phyloP scores from a whole-genome alignment of 2,329 filamentous ascomycete genomes.

The Colletotrichum sp. region DNA sequence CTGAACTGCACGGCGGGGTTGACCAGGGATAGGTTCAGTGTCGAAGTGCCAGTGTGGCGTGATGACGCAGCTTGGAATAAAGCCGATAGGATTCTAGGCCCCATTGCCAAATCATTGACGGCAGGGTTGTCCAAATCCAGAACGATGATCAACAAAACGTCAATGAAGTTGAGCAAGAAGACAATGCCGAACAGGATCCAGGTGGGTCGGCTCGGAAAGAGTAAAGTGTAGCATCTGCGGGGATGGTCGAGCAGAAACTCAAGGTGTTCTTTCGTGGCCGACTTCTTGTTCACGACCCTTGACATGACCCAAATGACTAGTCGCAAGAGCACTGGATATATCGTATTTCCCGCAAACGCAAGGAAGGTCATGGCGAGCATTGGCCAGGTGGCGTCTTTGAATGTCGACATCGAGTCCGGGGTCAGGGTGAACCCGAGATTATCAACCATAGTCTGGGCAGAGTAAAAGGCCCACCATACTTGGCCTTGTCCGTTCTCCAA shows the following conservation, averaged over 20 bases:
- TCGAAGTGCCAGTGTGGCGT: constrained; percentile 53
- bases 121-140: constrained; percentile 56
- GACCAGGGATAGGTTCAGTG: constrained; percentile 52
- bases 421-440: constrained; percentile 62
- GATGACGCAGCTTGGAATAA: constrained; percentile 62
- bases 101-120: constrained; percentile 48
- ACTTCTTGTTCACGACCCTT: constrained; percentile 45
- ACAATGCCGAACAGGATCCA: constrained; percentile 61
- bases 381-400: constrained; percentile 45
- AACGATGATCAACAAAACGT: constrained; percentile 58
- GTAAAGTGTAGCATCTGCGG: constrained; percentile 64
- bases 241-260: constrained; percentile 67
- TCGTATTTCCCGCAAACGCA: constrained; percentile 58
- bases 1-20: constrained; percentile 62
- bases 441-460: constrained; percentile 54
- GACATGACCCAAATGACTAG: constrained; percentile 62
- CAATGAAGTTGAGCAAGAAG: constrained; percentile 56
- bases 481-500: constrained; percentile 40
- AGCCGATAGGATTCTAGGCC: constrained; percentile 56
- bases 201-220: constrained; percentile 65
- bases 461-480: constrained; percentile 57
- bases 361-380: constrained; percentile 53
- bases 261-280: constrained; percentile 47
- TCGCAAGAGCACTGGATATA: constrained; percentile 63
- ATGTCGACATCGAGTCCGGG: constrained; percentile 57